Evolutionary conservation across 2,329 filamentous ascomycete species (phyloP), one percentile per base, ranked within the genome.

Genomic region (Sclerotinia sclerotiorum): DNA sequence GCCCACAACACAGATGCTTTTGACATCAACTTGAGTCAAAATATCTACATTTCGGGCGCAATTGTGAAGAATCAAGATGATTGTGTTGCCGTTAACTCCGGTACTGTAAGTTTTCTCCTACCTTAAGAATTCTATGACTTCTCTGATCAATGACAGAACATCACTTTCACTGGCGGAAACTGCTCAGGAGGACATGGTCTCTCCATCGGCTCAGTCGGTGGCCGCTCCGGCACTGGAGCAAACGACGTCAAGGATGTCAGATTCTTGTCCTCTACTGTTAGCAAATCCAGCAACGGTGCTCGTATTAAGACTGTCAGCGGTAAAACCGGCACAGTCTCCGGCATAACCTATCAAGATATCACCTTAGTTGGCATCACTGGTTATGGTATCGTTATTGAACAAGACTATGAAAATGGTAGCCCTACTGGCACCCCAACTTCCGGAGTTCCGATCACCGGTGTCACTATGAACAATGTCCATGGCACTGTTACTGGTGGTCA

Each of bases 1-100:
- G 80, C 80, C 8, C 80, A 83, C 72, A 87, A 87, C 78, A 87
- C 84, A 3, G 85, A 87, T 72, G 83, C 78, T 21, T 85, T 85
- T 71, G 82, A 85, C 69, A 79, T 85, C 54, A 81, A 81, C 44
- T 78, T 74, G 51, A 82, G 80, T 21, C 79, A 77, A 39, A 79
- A 79, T 48, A 78, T 87, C 48, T 81, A 78, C 57, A 86, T 87
- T 74, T 79, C 79, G 63, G 81, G 82, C 51, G 84, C 84, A 27
- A 80, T 78, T 63, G 79, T 87, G 17, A 80, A 83, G 74, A 87
- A 87, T 78, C 85, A 87, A 77, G 85, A 88, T 69, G 85, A 87
- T 73, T 88, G 85, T 72, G 77, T 87, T 21, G 85, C 85, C 46
- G 77, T 87, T 72, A 87, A 87, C 79, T 85, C 83, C 2, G 85